Conservation (phyloP, 1,284 basidiomycete species). For the Ceratobasidium sp. region DNA sequence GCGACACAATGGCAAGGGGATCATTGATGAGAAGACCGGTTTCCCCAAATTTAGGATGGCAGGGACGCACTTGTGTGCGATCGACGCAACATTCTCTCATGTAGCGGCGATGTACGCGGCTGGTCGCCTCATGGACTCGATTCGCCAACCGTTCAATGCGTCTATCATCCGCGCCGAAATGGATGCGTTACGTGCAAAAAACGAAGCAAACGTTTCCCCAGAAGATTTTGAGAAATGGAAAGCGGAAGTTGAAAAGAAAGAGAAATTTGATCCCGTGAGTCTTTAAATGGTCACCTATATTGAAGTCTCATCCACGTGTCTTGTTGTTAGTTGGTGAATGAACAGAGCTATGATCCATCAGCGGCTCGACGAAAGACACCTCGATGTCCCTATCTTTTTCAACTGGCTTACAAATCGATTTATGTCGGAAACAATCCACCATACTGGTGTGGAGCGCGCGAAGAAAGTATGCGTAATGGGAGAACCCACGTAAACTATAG, state of each 20-base stretch:
- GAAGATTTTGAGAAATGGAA: slow-evolving; percentile 35
- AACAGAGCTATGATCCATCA: background rate
- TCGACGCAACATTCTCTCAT: slow-evolving; percentile 31
- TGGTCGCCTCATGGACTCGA: slow-evolving; percentile 31
- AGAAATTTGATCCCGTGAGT: slow-evolving; percentile 1
- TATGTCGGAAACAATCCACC: slow-evolving; percentile 26
- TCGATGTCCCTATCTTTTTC: slow-evolving; percentile 29
- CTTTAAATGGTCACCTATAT: background rate
- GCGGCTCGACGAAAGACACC: slow-evolving; percentile 4
- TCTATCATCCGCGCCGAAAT: slow-evolving; percentile 40
- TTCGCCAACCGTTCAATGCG: slow-evolving; percentile 40
- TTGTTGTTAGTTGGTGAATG: slow-evolving; percentile 14
- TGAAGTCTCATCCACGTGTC: background rate
- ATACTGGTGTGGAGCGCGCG: slow-evolving; percentile 29
- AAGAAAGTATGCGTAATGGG: background rate
- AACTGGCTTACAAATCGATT: slow-evolving; percentile 21
- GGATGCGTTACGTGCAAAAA: slow-evolving; percentile 16
- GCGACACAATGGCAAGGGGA: background rate
- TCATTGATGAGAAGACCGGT: background rate
- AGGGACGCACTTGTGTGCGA: slow-evolving; percentile 21
- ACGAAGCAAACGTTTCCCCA: background rate
- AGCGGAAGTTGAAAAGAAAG: background rate
- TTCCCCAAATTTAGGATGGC: background rate
- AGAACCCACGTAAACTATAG: background rate
- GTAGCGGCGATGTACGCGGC: slow-evolving; percentile 40